phyloP scores from a whole-genome alignment of 1,284 basidiomycete species.

The Cryptococcus neoformans region DNA sequence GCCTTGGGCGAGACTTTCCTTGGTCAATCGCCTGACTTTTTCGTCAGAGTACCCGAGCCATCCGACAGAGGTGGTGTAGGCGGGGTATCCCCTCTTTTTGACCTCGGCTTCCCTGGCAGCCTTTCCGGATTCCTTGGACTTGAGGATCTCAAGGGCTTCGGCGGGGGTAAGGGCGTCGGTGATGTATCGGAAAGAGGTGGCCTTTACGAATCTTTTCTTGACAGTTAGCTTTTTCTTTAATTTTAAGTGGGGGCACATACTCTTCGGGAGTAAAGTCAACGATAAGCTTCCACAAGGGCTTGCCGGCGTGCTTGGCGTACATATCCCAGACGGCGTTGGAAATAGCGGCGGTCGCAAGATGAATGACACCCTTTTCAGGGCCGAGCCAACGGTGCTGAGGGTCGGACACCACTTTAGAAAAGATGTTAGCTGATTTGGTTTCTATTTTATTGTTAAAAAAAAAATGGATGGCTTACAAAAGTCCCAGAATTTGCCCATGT shows the following conservation, averaged over 20 bases:
- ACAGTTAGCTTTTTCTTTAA: too few relatives aligned
- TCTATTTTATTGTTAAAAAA: not conserved
- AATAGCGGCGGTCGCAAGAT: slow-evolving; percentile 56
- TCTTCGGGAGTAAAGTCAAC: slow-evolving; percentile 65
- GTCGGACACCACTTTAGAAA: slow-evolving; percentile 64
- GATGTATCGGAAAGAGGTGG: slow-evolving; percentile 86
- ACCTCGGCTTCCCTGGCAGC: slow-evolving; percentile 72
- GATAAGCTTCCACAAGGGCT: slow-evolving; percentile 59
- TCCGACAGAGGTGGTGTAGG: slow-evolving; percentile 91
- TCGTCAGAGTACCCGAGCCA: slow-evolving; percentile 92
- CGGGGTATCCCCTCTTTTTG: slow-evolving; percentile 62
- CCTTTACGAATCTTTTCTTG: slow-evolving; percentile 61
- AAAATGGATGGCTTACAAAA: slow-evolving; percentile 14
- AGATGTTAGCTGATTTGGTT: slow-evolving; percentile 54
- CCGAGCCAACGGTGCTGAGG: slow-evolving; percentile 82
- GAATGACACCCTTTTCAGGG: slow-evolving; percentile 54
- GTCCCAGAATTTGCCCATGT: slow-evolving; percentile 67
- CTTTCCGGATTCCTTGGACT: slow-evolving; percentile 71
- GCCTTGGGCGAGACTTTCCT: slow-evolving; percentile 75
- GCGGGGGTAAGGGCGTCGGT: slow-evolving; percentile 88
- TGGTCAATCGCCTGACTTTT: slow-evolving; percentile 81
- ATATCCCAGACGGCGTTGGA: slow-evolving; percentile 55
- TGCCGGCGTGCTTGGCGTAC: slow-evolving; percentile 53
- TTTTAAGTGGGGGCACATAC: too few relatives aligned
- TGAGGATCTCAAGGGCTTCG: slow-evolving; percentile 81